phyloP scores from a whole-genome alignment of 2,329 filamentous ascomycete genomes.

The Fusarium camptoceras region DNA sequence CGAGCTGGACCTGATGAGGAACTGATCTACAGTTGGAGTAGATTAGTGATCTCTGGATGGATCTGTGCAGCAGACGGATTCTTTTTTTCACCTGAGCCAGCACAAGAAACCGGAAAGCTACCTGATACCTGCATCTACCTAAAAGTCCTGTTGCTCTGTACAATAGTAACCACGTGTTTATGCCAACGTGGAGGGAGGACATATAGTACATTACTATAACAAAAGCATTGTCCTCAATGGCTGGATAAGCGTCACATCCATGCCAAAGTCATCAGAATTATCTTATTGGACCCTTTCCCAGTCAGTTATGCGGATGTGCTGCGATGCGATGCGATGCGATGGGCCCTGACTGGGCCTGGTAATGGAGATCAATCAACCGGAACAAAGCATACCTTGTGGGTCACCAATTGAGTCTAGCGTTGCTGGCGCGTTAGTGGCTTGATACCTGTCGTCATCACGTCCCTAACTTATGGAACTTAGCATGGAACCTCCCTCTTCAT shows the following conservation, averaged over 20 bases:
- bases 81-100: neutral
- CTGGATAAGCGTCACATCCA: neutral
- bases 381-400: conserved; percentile 26
- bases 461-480: conserved; percentile 11
- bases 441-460: conserved; percentile 45
- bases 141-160: conserved; percentile 5
- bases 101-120: conserved; percentile 15
- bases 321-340: conserved; percentile 1
- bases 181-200: conserved; percentile 3
- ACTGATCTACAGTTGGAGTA: conserved; percentile 31
- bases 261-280: neutral
- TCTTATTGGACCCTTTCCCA: conserved; percentile 21
- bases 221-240: neutral
- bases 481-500: conserved; percentile 32
- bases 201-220: neutral
- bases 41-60: conserved; percentile 19
- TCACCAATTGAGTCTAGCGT: conserved; percentile 27
- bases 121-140: neutral
- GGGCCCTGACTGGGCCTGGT: neutral
- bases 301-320: neutral
- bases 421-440: conserved; percentile 39
- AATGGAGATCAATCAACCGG: conserved; percentile 4
- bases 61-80: conserved; percentile 26
- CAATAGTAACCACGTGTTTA: conserved; percentile 17
- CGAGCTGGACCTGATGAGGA: conserved; percentile 23